These are phyloP conservation scores for Hymenoscyphus scutula DNA, from an alignment of 2,329 filamentous ascomycete genomes.

Conservation along the genomic window DNA sequence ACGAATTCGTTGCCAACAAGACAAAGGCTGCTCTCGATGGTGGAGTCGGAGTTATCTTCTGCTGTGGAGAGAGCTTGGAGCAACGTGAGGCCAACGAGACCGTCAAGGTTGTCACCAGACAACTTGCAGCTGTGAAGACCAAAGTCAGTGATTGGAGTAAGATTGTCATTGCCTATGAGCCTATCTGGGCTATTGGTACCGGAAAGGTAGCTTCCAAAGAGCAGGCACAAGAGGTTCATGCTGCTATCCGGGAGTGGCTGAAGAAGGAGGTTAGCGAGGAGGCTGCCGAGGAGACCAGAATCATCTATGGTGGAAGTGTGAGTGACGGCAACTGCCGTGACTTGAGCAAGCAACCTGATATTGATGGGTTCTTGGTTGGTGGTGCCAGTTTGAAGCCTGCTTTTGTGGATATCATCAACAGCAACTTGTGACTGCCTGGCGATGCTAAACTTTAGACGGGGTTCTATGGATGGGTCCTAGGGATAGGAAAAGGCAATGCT, in stretches of 20 bases:
- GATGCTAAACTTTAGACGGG: conserved; percentile 11
- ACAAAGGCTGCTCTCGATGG: conserved; percentile 88
- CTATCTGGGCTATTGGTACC: conserved; percentile 94
- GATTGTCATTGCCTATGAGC: conserved; percentile 97
- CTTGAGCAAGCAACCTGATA: conserved; percentile 86
- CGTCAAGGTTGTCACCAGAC: conserved; percentile 77
- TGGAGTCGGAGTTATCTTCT: conserved; percentile 89
- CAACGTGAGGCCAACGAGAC: conserved; percentile 85
- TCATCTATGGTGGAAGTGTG: conserved; percentile 95
- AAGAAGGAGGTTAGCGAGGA: conserved; percentile 70
- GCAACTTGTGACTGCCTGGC: conserved; percentile 39
- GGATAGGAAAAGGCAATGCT: neutral
- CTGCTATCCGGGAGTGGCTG: conserved; percentile 87
- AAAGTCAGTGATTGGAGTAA: conserved; percentile 85
- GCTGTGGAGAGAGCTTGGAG: conserved; percentile 94
- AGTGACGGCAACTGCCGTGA: conserved; percentile 98
- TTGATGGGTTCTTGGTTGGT: conserved; percentile 96
- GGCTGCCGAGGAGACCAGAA: conserved; percentile 81
- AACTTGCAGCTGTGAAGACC: conserved; percentile 80
- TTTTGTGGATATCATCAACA: conserved; percentile 73
- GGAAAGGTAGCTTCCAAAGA: conserved; percentile 87
- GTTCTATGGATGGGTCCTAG: conserved; percentile 22
- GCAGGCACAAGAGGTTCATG: conserved; percentile 93
- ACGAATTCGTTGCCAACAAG: conserved; percentile 86
- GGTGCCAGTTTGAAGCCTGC: conserved; percentile 96